A percentile compares a stretch with the other conserved stretches of the same genome.
Conservation (phyloP, 2,329 filamentous ascomycete species). For the Fusarium newnesense region DNA sequence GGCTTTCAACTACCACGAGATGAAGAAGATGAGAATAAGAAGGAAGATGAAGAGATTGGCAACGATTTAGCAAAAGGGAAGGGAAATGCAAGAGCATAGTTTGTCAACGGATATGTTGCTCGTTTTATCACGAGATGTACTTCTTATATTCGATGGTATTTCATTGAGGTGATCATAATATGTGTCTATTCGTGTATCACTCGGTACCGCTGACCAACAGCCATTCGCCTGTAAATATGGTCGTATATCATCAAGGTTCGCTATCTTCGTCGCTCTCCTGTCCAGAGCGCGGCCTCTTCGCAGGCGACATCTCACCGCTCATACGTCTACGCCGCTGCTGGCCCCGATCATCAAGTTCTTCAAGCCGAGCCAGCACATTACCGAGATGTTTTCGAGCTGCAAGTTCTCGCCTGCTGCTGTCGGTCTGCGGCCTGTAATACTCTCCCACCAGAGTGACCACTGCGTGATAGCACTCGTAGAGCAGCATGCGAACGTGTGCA, state of each 20-base stretch:
- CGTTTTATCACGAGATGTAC: neutral
- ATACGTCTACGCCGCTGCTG: constrained; percentile 47
- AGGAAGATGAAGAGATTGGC: constrained; percentile 28
- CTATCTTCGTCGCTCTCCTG: constrained; percentile 34
- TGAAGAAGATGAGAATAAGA: constrained; percentile 65
- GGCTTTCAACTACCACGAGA: constrained; percentile 84
- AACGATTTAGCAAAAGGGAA: constrained; percentile 15
- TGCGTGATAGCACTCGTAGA: constrained; percentile 70
- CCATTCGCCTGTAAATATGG: neutral
- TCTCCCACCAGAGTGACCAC: constrained; percentile 62
- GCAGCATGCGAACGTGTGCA: constrained; percentile 58
- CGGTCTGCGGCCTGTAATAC: constrained; percentile 62
- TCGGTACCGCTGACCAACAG: neutral
- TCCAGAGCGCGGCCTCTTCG: constrained; percentile 55
- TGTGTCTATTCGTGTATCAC: constrained; percentile 10
- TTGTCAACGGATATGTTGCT: neutral
- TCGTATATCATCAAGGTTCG: constrained; percentile 6
- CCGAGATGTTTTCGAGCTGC: constrained; percentile 63
- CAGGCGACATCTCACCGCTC: constrained; percentile 55
- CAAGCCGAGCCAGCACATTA: constrained; percentile 57
- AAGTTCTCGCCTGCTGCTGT: constrained; percentile 62
- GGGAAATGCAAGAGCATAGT: neutral
- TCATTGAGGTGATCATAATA: constrained; percentile 6
- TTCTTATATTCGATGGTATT: neutral
- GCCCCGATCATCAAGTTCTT: constrained; percentile 51